Percentiles rank a stretch among this genome's conserved stretches.
Conservation (phyloP, 352 stramenopile species). For the Blastocystis hominis region DNA sequence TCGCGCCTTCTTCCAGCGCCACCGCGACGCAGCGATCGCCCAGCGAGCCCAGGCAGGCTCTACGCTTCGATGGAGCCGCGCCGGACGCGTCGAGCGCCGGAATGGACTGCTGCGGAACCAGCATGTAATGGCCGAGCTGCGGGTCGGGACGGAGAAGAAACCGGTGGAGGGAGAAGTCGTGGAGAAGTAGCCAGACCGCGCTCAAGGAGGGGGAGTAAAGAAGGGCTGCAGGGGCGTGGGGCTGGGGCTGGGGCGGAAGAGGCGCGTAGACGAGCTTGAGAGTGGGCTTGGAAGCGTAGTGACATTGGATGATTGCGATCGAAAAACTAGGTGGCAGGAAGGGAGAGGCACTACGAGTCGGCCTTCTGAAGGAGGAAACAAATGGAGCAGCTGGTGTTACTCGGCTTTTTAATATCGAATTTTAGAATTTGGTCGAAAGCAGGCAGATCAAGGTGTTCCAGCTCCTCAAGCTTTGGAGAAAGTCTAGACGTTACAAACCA, state of each 20-base stretch:
- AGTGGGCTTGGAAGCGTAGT: neutral
- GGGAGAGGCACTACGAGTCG: neutral
- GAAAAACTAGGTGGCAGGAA: neutral
- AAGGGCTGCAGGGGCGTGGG: neutral
- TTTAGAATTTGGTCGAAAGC: neutral
- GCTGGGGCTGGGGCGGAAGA: neutral
- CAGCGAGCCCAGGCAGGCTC: neutral
- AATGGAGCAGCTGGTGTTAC: neutral
- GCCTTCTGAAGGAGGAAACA: neutral
- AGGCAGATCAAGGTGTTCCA: neutral
- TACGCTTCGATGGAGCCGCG: neutral
- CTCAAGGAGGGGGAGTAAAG: neutral
- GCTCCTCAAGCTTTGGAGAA: neutral
- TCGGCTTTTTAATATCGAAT: neutral
- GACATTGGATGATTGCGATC: neutral
- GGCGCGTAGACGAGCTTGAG: neutral
- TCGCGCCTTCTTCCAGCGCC: neutral
- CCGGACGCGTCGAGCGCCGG: neutral
- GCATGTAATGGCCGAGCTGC: neutral
- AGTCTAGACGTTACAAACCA: neutral
- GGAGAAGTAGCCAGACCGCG: neutral
- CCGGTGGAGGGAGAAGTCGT: neutral
- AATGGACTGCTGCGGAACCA: neutral
- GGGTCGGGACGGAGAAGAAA: neutral
- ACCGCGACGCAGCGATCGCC: neutral